These are phyloP conservation scores for Incumbomyces lentus DNA, from an alignment of 2,329 filamentous ascomycete species.

Conservation along the genomic window DNA sequence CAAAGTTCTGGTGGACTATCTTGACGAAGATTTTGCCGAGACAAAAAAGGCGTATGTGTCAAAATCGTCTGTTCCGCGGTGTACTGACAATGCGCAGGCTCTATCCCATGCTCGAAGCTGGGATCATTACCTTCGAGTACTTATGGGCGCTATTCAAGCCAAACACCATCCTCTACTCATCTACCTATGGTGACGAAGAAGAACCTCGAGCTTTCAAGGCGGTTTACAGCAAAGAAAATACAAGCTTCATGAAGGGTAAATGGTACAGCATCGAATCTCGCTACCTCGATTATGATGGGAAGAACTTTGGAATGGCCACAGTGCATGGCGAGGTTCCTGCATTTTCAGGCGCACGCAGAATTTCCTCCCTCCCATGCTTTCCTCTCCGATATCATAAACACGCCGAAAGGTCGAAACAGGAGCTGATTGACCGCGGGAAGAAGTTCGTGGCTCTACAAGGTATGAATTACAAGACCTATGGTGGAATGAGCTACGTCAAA, in stretches of 20 bases:
- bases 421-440: slow-evolving; percentile 70
- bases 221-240: slow-evolving; percentile 52
- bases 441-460: slow-evolving; percentile 73
- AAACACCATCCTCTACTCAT: slow-evolving; percentile 65
- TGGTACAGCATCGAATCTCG: slow-evolving; percentile 64
- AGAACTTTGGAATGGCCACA: slow-evolving; percentile 66
- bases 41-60: slow-evolving; percentile 53
- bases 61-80: not conserved
- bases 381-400: slow-evolving; percentile 73
- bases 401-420: slow-evolving; percentile 50
- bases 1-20: slow-evolving; percentile 62
- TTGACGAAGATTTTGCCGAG: slow-evolving; percentile 71
- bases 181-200: slow-evolving; percentile 65
- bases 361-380: slow-evolving; percentile 65
- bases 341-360: slow-evolving; percentile 75
- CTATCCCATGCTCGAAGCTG: slow-evolving; percentile 64
- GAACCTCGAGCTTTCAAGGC: slow-evolving; percentile 73
- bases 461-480: slow-evolving; percentile 66
- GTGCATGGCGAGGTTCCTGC: slow-evolving; percentile 58
- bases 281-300: slow-evolving; percentile 83
- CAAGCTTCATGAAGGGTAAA: slow-evolving; percentile 57
- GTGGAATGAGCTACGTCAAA: slow-evolving; percentile 77
- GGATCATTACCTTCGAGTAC: slow-evolving; percentile 59
- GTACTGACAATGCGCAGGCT: slow-evolving; percentile 30
- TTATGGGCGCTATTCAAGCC: slow-evolving; percentile 86